Evolutionary conservation across 2,329 filamentous ascomycete species (phyloP), one percentile per base, ranked within the genome.

Genomic region (Cladosporium austrohemisphaericum): DNA sequence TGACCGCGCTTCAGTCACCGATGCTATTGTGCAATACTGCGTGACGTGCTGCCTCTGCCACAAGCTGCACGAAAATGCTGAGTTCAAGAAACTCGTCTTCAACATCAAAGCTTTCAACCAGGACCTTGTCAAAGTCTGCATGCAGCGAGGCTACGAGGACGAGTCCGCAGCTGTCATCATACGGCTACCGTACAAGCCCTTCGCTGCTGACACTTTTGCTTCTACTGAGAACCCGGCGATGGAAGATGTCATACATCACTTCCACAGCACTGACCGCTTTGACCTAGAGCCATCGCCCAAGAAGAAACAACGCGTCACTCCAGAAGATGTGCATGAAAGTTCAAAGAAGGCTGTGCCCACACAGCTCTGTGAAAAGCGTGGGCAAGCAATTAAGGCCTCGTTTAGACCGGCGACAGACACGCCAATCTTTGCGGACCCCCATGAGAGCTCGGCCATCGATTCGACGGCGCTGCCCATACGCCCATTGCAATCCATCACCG

Each of bases 1-100:
- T 7, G 50, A 55, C 6, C 55, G 66, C 35, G 53, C 57, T 14
- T 54, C 58, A 14, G 57, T 74, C 4, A 53, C 70, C 6, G 64
- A 71, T 33, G 67, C 65, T 0, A 58, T 75, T 13, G 59, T 72
- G 41, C 65, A 71, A 54, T 75, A 74, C 57, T 74, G 70, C 51
- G 61, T 74, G 16, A 59, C 62, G 5, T 61, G 59, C 22, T 73
- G 71, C 54, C 29, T 57, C 3, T 61, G 63, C 20, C 71, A 74
- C 51, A 54, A 55, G 13, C 61, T 75, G 3, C 65, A 58, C 2
- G 45, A 65, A 18, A 60, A 66, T 33, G 46, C 52, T 9, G 64
- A 65, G 2, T 75, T 75, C 57, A 59, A 62, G 18, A 52, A 62
- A 11, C 51, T 71, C 9, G 63, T 65, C 1, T 66, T 58, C 32